Evolutionary conservation across 768 basidiomycete genomes (phyloP).

Genomic region (Tephrocybe sp.): DNA sequence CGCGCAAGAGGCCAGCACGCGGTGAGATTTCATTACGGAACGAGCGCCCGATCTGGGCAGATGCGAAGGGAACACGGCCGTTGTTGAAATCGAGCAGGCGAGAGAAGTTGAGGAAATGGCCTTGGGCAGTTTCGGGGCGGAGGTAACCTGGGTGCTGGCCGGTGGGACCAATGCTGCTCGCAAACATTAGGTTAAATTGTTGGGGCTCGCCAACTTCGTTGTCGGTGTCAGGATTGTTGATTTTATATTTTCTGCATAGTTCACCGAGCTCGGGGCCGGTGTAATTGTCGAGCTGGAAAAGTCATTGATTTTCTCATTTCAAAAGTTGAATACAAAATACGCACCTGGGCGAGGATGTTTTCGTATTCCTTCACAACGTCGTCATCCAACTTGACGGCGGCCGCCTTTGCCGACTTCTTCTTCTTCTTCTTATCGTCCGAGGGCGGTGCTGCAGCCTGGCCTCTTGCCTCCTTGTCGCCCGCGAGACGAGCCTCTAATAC

Average conservation of each 20-base stretch:
- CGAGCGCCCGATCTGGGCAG: conserved; percentile 92
- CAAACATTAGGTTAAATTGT: conserved; percentile 99
- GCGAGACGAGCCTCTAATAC: conserved; percentile 89
- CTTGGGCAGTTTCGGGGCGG: conserved; percentile 97
- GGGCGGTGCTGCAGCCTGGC: conserved; percentile 56
- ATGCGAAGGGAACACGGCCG: conserved; percentile 93
- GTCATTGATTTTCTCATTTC: neutral
- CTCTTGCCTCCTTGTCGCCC: conserved; percentile 89
- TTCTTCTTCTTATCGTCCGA: conserved; percentile 75
- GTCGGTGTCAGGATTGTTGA: conserved; percentile 88
- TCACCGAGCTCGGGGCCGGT: conserved; percentile 86
- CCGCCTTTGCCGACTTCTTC: conserved; percentile 69
- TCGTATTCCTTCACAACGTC: conserved; percentile 77
- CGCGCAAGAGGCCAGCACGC: conserved; percentile 92
- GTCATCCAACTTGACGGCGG: conserved; percentile 74
- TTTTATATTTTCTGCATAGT: conserved; percentile 75
- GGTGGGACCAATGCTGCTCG: conserved; percentile 95
- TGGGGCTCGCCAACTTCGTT: conserved; percentile 93
- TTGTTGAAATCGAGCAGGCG: conserved; percentile 98
- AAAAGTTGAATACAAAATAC: conserved; percentile 22
- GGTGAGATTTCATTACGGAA: conserved; percentile 99
- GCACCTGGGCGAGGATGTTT: conserved; percentile 81
- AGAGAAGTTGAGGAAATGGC: conserved; percentile 98
- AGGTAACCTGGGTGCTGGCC: conserved; percentile 96
- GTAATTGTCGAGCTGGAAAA: conserved; percentile 89